Evolutionary conservation across 257 asterid species (phyloP).

Genomic region (Rehmannia glutinosa): DNA sequence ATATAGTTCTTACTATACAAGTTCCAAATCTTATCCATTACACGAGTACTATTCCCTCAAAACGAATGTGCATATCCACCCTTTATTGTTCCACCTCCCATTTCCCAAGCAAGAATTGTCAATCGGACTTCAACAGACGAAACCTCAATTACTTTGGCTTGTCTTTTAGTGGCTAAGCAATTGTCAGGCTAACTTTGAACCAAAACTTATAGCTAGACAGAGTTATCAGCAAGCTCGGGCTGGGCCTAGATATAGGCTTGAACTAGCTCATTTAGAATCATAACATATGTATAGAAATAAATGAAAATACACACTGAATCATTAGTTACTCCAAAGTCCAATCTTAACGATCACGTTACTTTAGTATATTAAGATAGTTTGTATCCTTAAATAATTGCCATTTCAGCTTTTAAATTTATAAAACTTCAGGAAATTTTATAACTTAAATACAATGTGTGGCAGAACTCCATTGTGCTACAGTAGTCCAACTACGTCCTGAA

Average conservation of each 20-base stretch:
- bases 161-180: constrained; percentile 11
- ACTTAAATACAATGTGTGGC: too few relatives aligned
- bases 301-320: too few relatives aligned
- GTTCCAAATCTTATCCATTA: neutral
- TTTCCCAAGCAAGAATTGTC: neutral
- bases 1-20: neutral
- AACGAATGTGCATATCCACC: neutral
- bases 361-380: neutral
- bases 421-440: neutral
- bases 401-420: neutral
- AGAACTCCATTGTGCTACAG: too few relatives aligned
- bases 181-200: neutral
- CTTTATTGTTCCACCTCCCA: too few relatives aligned
- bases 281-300: too few relatives aligned
- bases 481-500: too few relatives aligned
- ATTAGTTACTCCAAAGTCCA: too few relatives aligned
- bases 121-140: neutral
- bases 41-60: neutral
- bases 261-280: too few relatives aligned
- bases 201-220: neutral
- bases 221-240: too few relatives aligned
- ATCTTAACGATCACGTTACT: too few relatives aligned
- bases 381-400: neutral
- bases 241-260: too few relatives aligned
- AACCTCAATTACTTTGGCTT: neutral